Evolutionary conservation across 441 rosid genomes (phyloP), one percentile per base, ranked within the genome.

Genomic region (Kokia cookei): DNA sequence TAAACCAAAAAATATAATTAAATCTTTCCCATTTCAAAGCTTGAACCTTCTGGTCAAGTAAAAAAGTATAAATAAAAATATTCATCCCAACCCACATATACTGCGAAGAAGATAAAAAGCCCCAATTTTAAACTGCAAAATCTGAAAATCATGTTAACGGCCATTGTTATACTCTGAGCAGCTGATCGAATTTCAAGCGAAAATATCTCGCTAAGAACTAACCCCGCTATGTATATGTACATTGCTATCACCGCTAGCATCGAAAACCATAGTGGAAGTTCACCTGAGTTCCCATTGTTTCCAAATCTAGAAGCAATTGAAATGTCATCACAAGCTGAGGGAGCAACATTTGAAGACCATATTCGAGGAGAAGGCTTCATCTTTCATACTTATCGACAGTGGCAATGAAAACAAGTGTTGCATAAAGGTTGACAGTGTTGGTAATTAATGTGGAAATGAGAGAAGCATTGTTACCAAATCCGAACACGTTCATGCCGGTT

Each of bases 171-270:
- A 65, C 97, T 88, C 75, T 93, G 97, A 0, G 96, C 97, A 2
- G 97, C 93, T 0, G 97, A 92, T n/a, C 96, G 81, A 54, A 93
- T 88, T 65, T 92, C 98, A 15, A 88, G 73, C 4, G 97, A 96
- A 82, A 92, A 93, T 43, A 93, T 92, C 82, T 93, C 97, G 55
- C 96, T 88, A 0, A 96, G 96, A 0, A 90, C 97, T 48, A 92
- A 57, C 2, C 90, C 97, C 0, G 94, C 74, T 1, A 92, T 93
- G 66, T 90, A 90, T 42, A 88, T 72, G 83, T 96, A 93, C 43
- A 92, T 89, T 85, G 89, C 64, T 15, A 88, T 78, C 55, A 94
- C 96, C 72, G 90, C 96, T 2, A 89, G 80, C 4, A 80, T 64
- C 0, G 93, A 89, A 65, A 90, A 90, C 93, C 93, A 87, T 66